Evolutionary conservation across 129 eudicot species (phyloP), one percentile per base, ranked within the genome.

Genomic region (Flaveria ramosissima): DNA sequence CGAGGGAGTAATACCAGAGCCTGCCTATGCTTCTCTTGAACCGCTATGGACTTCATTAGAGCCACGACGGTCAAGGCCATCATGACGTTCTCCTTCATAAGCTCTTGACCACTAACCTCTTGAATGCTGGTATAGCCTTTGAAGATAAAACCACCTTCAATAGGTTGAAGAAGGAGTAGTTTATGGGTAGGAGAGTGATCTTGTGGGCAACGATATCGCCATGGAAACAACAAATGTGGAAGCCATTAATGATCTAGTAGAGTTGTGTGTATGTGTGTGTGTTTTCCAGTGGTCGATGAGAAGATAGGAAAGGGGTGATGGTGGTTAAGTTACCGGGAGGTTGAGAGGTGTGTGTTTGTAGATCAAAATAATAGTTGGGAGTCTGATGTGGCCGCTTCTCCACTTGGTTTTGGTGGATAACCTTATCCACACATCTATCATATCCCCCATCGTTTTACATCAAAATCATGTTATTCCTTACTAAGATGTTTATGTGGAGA

Each of bases 1-100:
- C 8, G 96, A 92, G 19, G 98, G 98, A 19, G 87, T 71, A n/a
- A 85, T 82, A 23, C 85, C 69, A 1, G 81, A 67, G 12, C 97
- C 99, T 43, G 97, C 99, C 84, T 92, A 84, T 0, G 97, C 97
- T 68, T 75, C 89, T 95, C 91, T 0, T 97, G 99, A 17, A 85
- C 75, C 84, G 91, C 77, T 96, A 89, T 89, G 20, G 92, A 89
- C 41, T 88, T 96, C 6, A 95, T 89, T 74, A 95, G 23, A 10
- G 92, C 92, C 1, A 97, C 96, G 5, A 94, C 96, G 0, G 94
- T 88, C 71, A 89, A 67, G 1, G 92, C 97, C 0, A 89, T 86
- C 48, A 86, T 85, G 0, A 86, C 96, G 71, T 92, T 88, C 80
- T 95, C 96, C 84, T 85, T 95, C 79, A 95, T 42, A n/a, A 92